Evolutionary conservation across 2,329 filamentous ascomycete species (phyloP), one percentile per base, ranked within the genome.

Genomic region (Lachnellula subtilissima): DNA sequence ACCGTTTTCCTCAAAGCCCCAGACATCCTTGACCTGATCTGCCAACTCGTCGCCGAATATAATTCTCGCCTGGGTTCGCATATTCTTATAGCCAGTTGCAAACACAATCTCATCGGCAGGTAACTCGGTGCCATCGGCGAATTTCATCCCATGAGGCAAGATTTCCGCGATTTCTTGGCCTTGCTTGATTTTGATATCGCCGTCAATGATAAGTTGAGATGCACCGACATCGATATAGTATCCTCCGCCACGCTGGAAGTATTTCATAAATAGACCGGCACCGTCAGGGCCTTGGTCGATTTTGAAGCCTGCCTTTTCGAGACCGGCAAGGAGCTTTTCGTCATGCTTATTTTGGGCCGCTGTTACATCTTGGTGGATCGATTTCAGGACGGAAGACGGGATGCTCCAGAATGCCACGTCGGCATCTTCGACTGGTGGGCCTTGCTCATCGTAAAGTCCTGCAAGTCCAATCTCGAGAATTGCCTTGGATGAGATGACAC

Each of bases 311-410:
- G 74, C 81, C 40, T 75, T 76, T 43, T 73, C 69, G 1, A 87
- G 73, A 0, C 78, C 81, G 1, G 76, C 71, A 6, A 83, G 69
- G 2, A 74, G 64, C 9, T 66, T 58, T 9, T 61, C 62, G 60
- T 79, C 76, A 11, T 66, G 57, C 4, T 67, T 64, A 17, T 69
- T 69, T 39, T 75, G 72, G 9, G 66, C 52, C 4, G 65, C 62
- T 1, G 76, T 79, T 5, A 74, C 50, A 42, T 77, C 76, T 12
- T 75, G 68, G 43, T 88, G 80, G 9, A 83, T 68, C 0, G 79
- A 73, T 64, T 89, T 89, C 54, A 83, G 74, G 0, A 90, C 73
- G 2, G 82, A 74, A 0, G 72, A 74, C 0, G 88, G 86, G 2
- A 80, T 71, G 36, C 80, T 78, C 69, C 83, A 82, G 1, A 81